Base-by-base conservation (phyloP, 768 basidiomycete genomes). In the Russula vinacea region DNA sequence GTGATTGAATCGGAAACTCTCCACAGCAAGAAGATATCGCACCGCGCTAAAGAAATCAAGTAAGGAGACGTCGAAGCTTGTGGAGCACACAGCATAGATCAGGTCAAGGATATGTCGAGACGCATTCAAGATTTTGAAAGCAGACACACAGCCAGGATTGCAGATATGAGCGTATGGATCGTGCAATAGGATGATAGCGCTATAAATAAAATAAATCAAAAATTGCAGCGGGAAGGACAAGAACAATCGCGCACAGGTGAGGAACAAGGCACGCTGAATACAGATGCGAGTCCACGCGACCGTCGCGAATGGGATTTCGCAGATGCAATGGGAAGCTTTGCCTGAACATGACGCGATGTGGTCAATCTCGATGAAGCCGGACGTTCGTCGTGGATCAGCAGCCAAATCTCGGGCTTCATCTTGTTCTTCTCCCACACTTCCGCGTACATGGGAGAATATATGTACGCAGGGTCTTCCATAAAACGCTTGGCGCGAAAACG, bases 11-110 rank as follows among this genome's bases (percentile, higher is more conserved):
- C 37, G 32, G 64, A 42, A 35, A 50, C 44, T 42, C 50, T 26
- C 35, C 35, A 55, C 29, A 58, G 44, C 29, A 58, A 40, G n/a
- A 54, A 40, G 60, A 55, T 11, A 29, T 62, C 83, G 71, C 71
- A 89, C 88, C 65, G 85, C 79, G 68, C 84, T 85, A 68, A 89
- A 88, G n/a, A 82, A 78, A 68, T 89, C 89, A 40, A 90, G 71
- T 3, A 88, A 77, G 5, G 86, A 83, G 19, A 89, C 79, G 69
- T 90, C 88, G 69, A 81, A 90, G 65, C 85, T 90, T 0, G 89
- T 90, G 8, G 86, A 84, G 72, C 80, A 83, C 32, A 89, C 79
- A 17, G 76, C 78, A 70, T 89, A 87, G 42, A 89, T 81, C 17
- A 88, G 75, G 67, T 90, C 85, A 49, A 90, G 75, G 45, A 88